Percentiles rank a stretch among this genome's conserved stretches.
Conservation (phyloP, 257 asterid species). For the Linderniella brevidens region DNA sequence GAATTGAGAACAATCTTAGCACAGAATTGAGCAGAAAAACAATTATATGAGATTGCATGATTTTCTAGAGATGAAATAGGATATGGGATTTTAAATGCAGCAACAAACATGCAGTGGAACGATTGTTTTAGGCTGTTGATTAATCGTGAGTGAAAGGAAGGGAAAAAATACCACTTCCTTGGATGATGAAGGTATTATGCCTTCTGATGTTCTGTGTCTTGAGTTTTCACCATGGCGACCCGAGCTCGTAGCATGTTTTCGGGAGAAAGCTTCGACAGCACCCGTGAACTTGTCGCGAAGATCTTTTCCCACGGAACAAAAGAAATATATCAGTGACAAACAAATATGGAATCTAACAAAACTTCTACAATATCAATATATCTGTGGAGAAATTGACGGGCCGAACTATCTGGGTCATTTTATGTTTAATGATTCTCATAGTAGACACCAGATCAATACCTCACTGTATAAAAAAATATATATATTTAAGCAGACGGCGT, state of each 20-base stretch:
- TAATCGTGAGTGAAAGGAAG: background rate
- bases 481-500: background rate
- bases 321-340: conserved; percentile 6
- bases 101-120: too few species aligned
- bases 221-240: conserved; percentile 64
- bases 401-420: too few species aligned
- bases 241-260: conserved; percentile 42
- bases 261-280: conserved; percentile 74
- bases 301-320: conserved; percentile 47
- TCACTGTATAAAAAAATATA: background rate
- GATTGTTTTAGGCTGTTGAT: background rate
- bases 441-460: too few species aligned
- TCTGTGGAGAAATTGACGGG: too few species aligned
- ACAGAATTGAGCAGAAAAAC: background rate
- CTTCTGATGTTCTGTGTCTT: conserved; percentile 44
- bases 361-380: too few species aligned
- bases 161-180: conserved; percentile 68
- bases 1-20: conserved; percentile 7
- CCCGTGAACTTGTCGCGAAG: conserved; percentile 71
- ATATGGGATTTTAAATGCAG: too few species aligned
- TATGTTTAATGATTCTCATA: too few species aligned
- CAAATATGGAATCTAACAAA: too few species aligned
- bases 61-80: too few species aligned
- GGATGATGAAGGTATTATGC: conserved; percentile 67
- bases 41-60: too few species aligned